phyloP scores from a whole-genome alignment of 768 basidiomycete species.

The Naganishia vishniacii region DNA sequence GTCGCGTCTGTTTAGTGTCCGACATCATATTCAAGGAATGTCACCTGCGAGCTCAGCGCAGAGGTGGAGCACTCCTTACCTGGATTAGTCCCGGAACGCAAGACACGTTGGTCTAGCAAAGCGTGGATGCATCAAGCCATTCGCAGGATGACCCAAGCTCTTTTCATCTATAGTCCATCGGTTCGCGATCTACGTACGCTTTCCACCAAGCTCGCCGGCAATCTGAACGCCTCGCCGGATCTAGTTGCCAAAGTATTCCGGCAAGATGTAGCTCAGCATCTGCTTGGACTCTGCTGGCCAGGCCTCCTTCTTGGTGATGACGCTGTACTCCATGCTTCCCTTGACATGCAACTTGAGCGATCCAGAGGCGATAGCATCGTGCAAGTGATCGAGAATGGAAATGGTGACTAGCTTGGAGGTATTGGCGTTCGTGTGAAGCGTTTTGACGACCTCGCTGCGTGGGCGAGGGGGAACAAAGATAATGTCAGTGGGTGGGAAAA shows the following conservation, averaged over 20 bases:
- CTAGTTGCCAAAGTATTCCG: conserved; percentile 44
- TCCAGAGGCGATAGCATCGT: conserved; percentile 57
- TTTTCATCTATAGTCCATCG: too few relatives aligned
- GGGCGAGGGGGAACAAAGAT: background rate
- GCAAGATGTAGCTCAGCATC: conserved; percentile 71
- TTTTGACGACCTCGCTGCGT: conserved; percentile 70
- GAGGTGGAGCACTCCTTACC: too few relatives aligned
- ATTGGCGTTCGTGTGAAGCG: conserved; percentile 77
- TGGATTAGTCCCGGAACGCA: too few relatives aligned
- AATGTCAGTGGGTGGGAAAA: background rate
- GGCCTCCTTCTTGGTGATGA: conserved; percentile 59
- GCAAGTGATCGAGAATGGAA: conserved; percentile 50
- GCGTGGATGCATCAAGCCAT: too few relatives aligned
- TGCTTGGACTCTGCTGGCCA: conserved; percentile 59
- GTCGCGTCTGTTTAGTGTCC: too few relatives aligned
- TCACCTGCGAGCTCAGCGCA: too few relatives aligned
- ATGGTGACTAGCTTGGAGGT: conserved; percentile 62
- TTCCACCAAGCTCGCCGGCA: too few relatives aligned
- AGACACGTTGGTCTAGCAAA: too few relatives aligned
- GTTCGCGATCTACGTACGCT: too few relatives aligned
- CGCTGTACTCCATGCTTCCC: conserved; percentile 77
- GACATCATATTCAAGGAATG: too few relatives aligned
- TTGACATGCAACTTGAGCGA: conserved; percentile 63
- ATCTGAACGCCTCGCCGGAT: too few relatives aligned
- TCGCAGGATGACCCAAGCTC: too few relatives aligned